Evolutionary conservation across 2,329 filamentous ascomycete species (phyloP), one percentile per base, ranked within the genome.

Genomic region (Emmonsiellopsis sp.): DNA sequence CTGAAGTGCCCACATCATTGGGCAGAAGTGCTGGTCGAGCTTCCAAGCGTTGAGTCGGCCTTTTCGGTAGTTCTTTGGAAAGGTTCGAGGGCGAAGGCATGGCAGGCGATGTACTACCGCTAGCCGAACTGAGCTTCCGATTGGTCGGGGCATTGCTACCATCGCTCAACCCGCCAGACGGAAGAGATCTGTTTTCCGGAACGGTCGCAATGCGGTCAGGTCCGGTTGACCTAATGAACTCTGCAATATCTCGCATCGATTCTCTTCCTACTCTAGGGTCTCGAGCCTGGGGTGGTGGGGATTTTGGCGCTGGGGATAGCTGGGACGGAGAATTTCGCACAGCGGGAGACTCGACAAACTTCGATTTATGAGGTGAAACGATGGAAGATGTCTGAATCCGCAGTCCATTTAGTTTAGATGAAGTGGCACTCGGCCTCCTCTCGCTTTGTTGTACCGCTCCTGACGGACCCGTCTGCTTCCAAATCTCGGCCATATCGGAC

Each of bases 191-290:
- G 34, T 46, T 34, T 36, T 55, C 31, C 10, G 36, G 48, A 21
- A 42, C 31, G 40, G 32, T n/a, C 11, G 42, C 17, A 34, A 33
- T 21, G 34, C 40, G 48, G 66, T 71, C 65, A 13, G 92, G 87
- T 2, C 88, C 89, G 33, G 89, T 95, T 0, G 86, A 87, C 55
- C 88, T 85, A 62, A 95, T 88, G 66, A 95, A 96, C 55, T 94
- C 86, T 21, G 89, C 87, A 71, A 96, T 88, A 62, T 95, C 91
- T 45, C 83, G 78, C 7, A 86, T 81, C 0, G 88, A 88, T 57
- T 91, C 86, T 5, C 78, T 76, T 8, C 82, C 77, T 7, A 87
- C 75, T 56, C 86, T 80, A 1, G 89, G 84, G 59, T 95, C 90
- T 57, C 90, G 81, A 27, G 89, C 82, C 61, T 73, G 69, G 31